Evolutionary conservation across 495 filamentous ascomycete genomes (phyloP).

Genomic region (Talaromyces thailandensis): DNA sequence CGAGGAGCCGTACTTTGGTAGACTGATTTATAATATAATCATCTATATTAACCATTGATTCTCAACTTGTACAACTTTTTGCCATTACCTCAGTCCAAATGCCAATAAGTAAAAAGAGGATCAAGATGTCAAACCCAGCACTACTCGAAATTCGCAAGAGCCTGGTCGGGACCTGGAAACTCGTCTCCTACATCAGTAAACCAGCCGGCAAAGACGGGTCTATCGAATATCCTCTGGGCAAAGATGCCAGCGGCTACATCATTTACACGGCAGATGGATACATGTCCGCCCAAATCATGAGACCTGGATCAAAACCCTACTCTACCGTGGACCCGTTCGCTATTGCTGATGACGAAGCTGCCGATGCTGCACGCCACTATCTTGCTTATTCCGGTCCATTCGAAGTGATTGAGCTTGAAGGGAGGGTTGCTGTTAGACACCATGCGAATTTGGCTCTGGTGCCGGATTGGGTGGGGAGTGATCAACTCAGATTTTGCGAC

Average conservation of each 20-base stretch:
- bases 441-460: not conserved
- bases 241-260: constrained; percentile 16
- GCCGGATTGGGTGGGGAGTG: not conserved
- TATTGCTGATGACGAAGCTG: constrained; percentile 16
- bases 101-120: not conserved
- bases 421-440: not conserved
- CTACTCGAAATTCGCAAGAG: not conserved
- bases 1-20: not conserved
- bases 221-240: constrained; percentile 13
- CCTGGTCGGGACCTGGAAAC: not conserved
- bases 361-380: constrained; percentile 16
- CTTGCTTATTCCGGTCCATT: constrained; percentile 18
- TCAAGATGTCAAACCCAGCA: not conserved
- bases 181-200: not conserved
- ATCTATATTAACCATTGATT: not conserved
- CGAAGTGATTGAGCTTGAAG: not conserved
- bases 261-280: constrained; percentile 22
- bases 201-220: not conserved
- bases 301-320: constrained; percentile 16
- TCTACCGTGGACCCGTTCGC: constrained; percentile 6
- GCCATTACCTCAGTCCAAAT: not conserved
- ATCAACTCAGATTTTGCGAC: not conserved
- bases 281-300: constrained; percentile 20
- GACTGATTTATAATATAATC: not conserved
- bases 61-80: not conserved